These are phyloP conservation scores for Penicillium sp. DNA, from an alignment of 2,329 filamentous ascomycete species.

Conservation along the genomic window DNA sequence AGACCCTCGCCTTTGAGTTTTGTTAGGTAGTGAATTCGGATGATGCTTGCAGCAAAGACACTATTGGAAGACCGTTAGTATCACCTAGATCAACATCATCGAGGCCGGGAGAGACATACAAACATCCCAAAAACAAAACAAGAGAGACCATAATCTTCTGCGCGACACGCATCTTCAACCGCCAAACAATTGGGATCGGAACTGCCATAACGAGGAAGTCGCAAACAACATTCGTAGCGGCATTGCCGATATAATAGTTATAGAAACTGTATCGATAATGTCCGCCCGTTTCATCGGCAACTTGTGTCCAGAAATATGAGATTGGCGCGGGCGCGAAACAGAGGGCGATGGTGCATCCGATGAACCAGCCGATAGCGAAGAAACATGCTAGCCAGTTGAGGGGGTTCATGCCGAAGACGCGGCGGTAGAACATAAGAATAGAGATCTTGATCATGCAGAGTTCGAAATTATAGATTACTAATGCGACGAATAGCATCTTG, in stretches of 20 bases:
- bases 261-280: slow-evolving; percentile 7
- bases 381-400: slow-evolving; percentile 2
- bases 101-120: not conserved
- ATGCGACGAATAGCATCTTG: slow-evolving; percentile 7
- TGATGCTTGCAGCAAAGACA: slow-evolving; percentile 10
- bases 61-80: not conserved
- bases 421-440: slow-evolving; percentile 9
- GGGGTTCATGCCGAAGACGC: slow-evolving; percentile 11
- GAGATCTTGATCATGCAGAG: slow-evolving; percentile 8
- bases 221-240: slow-evolving; percentile 7
- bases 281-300: not conserved
- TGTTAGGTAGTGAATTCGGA: slow-evolving; percentile 9
- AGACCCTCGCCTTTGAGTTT: not conserved
- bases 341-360: slow-evolving; percentile 8
- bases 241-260: slow-evolving; percentile 12
- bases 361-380: not conserved
- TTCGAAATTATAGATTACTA: slow-evolving; percentile 8
- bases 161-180: slow-evolving; percentile 6
- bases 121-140: slow-evolving; percentile 5
- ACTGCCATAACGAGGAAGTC: slow-evolving; percentile 10
- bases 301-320: slow-evolving; percentile 11
- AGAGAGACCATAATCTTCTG: slow-evolving; percentile 9
- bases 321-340: not conserved
- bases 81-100: not conserved
- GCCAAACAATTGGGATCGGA: slow-evolving; percentile 9